phyloP scores from a whole-genome alignment of 768 basidiomycete genomes.

The Cystofilobasidium capitatum region DNA sequence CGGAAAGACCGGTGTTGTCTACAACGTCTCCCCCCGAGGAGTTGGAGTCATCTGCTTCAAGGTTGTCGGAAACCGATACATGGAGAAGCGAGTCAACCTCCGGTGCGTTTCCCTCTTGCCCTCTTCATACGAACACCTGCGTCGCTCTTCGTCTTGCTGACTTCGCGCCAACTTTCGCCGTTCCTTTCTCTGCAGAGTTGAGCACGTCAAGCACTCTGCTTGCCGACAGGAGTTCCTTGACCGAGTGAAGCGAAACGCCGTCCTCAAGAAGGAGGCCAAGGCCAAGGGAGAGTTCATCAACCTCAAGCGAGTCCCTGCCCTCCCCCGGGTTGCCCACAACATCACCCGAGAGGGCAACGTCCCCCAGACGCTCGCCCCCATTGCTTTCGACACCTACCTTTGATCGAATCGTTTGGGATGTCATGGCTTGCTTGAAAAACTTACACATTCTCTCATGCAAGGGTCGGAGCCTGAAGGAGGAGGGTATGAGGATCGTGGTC shows the following conservation, averaged over 20 bases:
- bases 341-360: slow-evolving; percentile 65
- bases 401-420: too few species aligned
- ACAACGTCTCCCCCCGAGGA: slow-evolving; percentile 90
- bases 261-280: slow-evolving; percentile 72
- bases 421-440: too few species aligned
- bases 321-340: slow-evolving; percentile 67
- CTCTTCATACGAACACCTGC: too few species aligned
- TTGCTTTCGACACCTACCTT: slow-evolving; percentile 47
- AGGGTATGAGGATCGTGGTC: too few species aligned
- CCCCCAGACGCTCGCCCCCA: slow-evolving; percentile 85
- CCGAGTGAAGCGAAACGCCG: slow-evolving; percentile 85
- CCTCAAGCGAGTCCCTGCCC: slow-evolving; percentile 74
- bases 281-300: slow-evolving; percentile 76
- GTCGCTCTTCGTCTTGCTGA: neutral
- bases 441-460: too few species aligned
- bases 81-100: slow-evolving; percentile 99
- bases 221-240: slow-evolving; percentile 69
- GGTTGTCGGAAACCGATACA: slow-evolving; percentile 95
- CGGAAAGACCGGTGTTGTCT: slow-evolving; percentile 94
- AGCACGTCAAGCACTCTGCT: slow-evolving; percentile 30
- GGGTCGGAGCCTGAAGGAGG: too few species aligned
- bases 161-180: neutral
- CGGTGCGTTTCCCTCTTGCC: too few species aligned
- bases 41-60: slow-evolving; percentile 98
- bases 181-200: slow-evolving; percentile 6